Conservation (phyloP, 164 flowering plant genomes). For the Nymphaea thermarum region DNA sequence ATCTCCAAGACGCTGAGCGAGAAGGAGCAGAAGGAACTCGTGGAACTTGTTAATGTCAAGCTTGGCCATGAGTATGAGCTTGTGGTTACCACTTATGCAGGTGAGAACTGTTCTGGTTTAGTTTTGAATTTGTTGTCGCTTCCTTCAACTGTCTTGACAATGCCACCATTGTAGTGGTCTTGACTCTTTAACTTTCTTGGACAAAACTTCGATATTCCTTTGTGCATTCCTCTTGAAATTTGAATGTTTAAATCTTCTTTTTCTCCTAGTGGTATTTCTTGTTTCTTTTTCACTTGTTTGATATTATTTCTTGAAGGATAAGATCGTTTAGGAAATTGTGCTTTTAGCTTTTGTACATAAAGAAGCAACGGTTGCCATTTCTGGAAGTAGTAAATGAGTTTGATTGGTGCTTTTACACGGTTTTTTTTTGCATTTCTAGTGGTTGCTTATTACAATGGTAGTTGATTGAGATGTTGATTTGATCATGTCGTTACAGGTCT, state of each 20-base stretch:
- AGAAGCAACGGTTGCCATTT: neutral
- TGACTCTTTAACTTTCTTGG: no score
- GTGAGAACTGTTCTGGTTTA: neutral
- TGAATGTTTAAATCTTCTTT: no score
- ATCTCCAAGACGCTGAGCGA: slow-evolving; percentile 47
- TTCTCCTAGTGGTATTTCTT: neutral
- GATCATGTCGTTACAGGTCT: slow-evolving; percentile 29
- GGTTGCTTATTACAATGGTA: no score
- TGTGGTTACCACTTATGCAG: neutral
- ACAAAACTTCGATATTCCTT: no score
- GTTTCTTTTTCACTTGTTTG: neutral
- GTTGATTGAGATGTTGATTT: no score
- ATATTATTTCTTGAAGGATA: no score
- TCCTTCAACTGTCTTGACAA: no score
- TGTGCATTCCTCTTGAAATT: no score
- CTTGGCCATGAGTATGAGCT: slow-evolving; percentile 96
- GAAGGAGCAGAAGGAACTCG: slow-evolving; percentile 55
- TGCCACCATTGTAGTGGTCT: no score
- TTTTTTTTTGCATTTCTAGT: no score
- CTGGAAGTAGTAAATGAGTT: neutral
- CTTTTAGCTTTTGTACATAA: neutral
- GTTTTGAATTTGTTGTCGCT: no score
- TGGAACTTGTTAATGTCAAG: slow-evolving; percentile 79
- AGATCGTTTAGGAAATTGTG: no score
- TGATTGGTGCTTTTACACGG: neutral